phyloP scores from a whole-genome alignment of 2,329 filamentous ascomycete genomes.

The Alternaria gansuensis region DNA sequence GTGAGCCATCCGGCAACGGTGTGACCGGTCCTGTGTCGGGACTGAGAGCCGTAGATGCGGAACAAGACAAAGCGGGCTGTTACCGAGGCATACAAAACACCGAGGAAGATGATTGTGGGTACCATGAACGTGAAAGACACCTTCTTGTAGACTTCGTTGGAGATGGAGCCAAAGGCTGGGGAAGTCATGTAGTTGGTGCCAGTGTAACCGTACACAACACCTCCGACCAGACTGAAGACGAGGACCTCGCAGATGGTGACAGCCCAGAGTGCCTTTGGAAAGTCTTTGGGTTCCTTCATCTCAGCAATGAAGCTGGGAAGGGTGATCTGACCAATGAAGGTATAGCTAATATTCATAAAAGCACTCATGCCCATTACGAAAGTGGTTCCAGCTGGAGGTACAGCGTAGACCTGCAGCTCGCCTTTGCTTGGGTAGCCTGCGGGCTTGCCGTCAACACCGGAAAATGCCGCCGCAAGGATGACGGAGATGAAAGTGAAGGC shows the following conservation, averaged over 20 bases:
- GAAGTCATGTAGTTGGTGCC: slow-evolving; percentile 89
- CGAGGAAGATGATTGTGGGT: slow-evolving; percentile 90
- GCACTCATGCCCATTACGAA: slow-evolving; percentile 86
- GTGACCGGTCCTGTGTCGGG: slow-evolving; percentile 80
- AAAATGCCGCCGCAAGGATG: slow-evolving; percentile 82
- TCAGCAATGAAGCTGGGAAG: slow-evolving; percentile 94
- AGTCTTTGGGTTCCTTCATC: slow-evolving; percentile 83
- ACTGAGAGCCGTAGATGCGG: slow-evolving; percentile 76
- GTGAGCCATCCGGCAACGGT: slow-evolving; percentile 81
- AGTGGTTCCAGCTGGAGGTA: slow-evolving; percentile 74
- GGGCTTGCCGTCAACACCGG: slow-evolving; percentile 77
- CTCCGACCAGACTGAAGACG: slow-evolving; percentile 83
- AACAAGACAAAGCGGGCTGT: slow-evolving; percentile 93
- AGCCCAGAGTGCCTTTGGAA: slow-evolving; percentile 90
- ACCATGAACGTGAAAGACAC: slow-evolving; percentile 95
- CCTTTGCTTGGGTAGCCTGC: slow-evolving; percentile 68
- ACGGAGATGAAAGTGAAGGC: slow-evolving; percentile 92
- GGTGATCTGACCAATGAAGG: slow-evolving; percentile 95
- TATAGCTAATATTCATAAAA: slow-evolving; percentile 95
- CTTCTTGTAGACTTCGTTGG: slow-evolving; percentile 80
- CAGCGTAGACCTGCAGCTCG: slow-evolving; percentile 71
- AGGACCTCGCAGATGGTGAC: slow-evolving; percentile 89
- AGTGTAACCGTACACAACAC: slow-evolving; percentile 84
- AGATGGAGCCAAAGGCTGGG: slow-evolving; percentile 85
- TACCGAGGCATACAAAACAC: slow-evolving; percentile 88